Evolutionary conservation across 768 basidiomycete species (phyloP).

Genomic region (Lactifluus piperatus): DNA sequence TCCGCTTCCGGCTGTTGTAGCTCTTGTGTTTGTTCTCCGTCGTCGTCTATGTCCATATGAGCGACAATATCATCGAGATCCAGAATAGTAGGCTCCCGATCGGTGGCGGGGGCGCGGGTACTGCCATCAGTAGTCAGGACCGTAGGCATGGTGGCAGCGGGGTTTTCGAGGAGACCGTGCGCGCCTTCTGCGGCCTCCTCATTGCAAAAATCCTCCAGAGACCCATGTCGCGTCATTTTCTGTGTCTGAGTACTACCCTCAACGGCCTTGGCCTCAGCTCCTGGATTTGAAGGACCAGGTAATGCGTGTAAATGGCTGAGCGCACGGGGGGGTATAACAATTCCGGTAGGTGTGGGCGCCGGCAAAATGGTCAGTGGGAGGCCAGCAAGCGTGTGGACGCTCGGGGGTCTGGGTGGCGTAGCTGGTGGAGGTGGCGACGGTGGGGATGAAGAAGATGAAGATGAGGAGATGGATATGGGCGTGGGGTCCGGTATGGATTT

Average conservation of each 20-base stretch:
- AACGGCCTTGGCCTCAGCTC: background rate
- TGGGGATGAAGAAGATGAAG: background rate
- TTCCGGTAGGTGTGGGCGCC: background rate
- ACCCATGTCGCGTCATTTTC: background rate
- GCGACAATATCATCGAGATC: background rate
- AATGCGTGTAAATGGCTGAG: background rate
- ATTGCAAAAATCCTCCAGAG: constrained; percentile 7
- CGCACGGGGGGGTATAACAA: background rate
- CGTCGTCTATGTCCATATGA: background rate
- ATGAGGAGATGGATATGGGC: background rate
- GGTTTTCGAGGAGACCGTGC: constrained; percentile 12
- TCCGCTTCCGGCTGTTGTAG: background rate
- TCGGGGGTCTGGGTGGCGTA: background rate
- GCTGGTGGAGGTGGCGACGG: background rate
- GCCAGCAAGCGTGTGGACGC: background rate
- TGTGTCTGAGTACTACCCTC: background rate
- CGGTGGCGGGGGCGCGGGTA: background rate
- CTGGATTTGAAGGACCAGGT: background rate
- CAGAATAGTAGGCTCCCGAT: background rate
- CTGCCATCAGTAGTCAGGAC: background rate
- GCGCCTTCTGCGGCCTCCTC: constrained; percentile 9
- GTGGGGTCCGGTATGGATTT: background rate
- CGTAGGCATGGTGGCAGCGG: background rate
- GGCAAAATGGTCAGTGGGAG: constrained; percentile 4
- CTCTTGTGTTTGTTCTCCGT: background rate